Base-by-base conservation (phyloP, 257 asterid genomes). In the Capsicum pubescens region DNA sequence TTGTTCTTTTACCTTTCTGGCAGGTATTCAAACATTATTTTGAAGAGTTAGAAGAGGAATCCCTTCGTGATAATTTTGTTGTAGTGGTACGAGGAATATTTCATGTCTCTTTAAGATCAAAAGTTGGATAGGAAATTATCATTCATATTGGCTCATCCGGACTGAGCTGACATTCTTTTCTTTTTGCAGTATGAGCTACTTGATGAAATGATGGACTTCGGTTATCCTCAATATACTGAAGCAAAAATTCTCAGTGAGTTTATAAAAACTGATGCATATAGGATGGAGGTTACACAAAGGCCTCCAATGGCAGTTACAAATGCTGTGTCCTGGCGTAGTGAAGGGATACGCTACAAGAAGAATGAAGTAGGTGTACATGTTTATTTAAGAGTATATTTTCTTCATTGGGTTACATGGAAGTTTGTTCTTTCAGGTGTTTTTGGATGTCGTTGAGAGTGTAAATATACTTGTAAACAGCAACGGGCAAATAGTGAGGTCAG, bases 301-400 rank as follows among this genome's bases (percentile, higher is more conserved):
- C 99, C 99, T 89, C 99, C 99, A 58, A 97, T 97, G 99, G 99
- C 99, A 2, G 99, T 97, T 54, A 97, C 99, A 78, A 97, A 97
- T 92, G 99, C 99, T 60, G 99, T 97, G 66, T 97, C 99, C 8
- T 97, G 99, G 99, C 98, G 99, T 72, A 97, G 99, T 60, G 99
- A 97, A 92, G 99, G 99, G 86, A 94, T 97, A 88, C 93, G 87
- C 67, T 95, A 97, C 92, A 95, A 93, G 89, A 97, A 95, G 89
- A 95, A 97, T 90, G 99, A 97, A 90, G 99, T 97, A 83, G 79
- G 93, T 83, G 60, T 78, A 77, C 35, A 77, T 77, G 32, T 32
- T 59, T 54, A 61, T 84, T 58, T 32, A 12, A 67, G 78, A 82
- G 21, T 72, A 79, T 55, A 3, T 85, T 72, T 80, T 71, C 81